These are phyloP conservation scores for Fusarium dlaminii DNA, from an alignment of 2,329 filamentous ascomycete genomes.

Conservation along the genomic window DNA sequence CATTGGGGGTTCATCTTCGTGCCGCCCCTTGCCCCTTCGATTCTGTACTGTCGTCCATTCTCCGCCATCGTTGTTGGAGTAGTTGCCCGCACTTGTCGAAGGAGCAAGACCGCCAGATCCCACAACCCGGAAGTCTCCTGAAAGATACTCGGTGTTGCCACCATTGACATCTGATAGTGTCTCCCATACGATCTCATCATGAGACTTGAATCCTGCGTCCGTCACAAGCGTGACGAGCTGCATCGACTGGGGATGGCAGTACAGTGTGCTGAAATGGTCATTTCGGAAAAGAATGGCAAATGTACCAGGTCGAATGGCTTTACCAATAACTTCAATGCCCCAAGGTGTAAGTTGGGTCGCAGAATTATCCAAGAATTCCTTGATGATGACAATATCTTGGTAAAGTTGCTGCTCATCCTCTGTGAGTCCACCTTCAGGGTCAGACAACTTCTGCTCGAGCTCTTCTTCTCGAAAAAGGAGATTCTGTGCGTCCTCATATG, in stretches of 20 bases:
- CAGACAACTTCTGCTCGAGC: conserved; percentile 77
- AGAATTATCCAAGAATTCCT: conserved; percentile 79
- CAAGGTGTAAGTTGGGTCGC: conserved; percentile 88
- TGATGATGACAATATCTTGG: conserved; percentile 85
- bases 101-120: conserved; percentile 57
- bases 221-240: conserved; percentile 87
- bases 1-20: conserved; percentile 42
- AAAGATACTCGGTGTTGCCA: conserved; percentile 82
- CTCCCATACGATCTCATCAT: conserved; percentile 97
- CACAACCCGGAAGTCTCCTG: conserved; percentile 90
- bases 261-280: conserved; percentile 95
- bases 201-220: conserved; percentile 86
- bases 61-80: conserved; percentile 40
- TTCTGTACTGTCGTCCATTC: conserved; percentile 66
- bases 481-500: conserved; percentile 92
- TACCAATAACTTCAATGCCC: conserved; percentile 79
- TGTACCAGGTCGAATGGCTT: conserved; percentile 76
- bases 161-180: conserved; percentile 89
- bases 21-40: conserved; percentile 43
- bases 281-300: conserved; percentile 95
- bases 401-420: conserved; percentile 81
- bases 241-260: conserved; percentile 82
- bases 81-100: conserved; percentile 23
- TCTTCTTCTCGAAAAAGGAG: conserved; percentile 90
- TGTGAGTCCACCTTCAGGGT: conserved; percentile 61